A percentile compares a stretch with the other conserved stretches of the same genome.
These are phyloP conservation scores for Achaetomium macrosporum DNA, from an alignment of 2,329 filamentous ascomycete genomes.

Conservation along the genomic window DNA sequence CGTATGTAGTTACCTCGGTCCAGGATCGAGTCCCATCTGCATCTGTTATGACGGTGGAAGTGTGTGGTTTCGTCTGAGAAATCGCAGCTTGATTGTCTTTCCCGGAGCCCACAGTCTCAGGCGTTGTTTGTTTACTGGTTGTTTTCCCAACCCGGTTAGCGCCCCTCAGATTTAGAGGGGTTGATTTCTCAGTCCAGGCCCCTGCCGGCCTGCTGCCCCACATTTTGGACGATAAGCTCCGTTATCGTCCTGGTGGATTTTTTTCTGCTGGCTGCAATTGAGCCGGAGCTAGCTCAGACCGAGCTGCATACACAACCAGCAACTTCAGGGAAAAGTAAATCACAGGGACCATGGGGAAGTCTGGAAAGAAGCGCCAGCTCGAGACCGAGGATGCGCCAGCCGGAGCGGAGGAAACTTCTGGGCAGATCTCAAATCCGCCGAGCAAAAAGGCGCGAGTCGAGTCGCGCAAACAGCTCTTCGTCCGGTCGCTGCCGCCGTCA, in stretches of 20 bases:
- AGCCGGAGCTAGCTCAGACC: conserved; percentile 15
- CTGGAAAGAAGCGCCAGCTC: conserved; percentile 31
- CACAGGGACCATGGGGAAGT: conserved; percentile 14
- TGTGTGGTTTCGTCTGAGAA: background rate
- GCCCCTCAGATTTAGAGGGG: too few species aligned
- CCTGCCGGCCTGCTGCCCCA: background rate
- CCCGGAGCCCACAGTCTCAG: background rate
- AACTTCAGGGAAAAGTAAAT: background rate
- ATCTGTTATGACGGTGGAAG: background rate
- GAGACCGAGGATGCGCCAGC: conserved; percentile 29
- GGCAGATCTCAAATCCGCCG: conserved; percentile 28
- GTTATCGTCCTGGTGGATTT: conserved; percentile 7
- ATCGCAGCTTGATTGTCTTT: background rate
- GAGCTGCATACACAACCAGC: background rate
- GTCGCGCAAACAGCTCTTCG: conserved; percentile 71
- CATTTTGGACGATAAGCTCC: conserved; percentile 13
- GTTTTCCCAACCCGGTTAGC: conserved; percentile 18
- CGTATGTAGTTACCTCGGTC: background rate
- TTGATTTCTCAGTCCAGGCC: too few species aligned
- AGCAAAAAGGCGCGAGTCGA: conserved; percentile 55
- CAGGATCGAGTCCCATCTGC: background rate
- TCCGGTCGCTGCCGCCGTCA: conserved; percentile 73
- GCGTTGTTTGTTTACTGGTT: conserved; percentile 24
- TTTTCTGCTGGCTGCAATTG: conserved; percentile 10
- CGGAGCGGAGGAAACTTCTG: conserved; percentile 12